Conservation (phyloP, 2,329 filamentous ascomycete genomes). For the Penicillium sp. region DNA sequence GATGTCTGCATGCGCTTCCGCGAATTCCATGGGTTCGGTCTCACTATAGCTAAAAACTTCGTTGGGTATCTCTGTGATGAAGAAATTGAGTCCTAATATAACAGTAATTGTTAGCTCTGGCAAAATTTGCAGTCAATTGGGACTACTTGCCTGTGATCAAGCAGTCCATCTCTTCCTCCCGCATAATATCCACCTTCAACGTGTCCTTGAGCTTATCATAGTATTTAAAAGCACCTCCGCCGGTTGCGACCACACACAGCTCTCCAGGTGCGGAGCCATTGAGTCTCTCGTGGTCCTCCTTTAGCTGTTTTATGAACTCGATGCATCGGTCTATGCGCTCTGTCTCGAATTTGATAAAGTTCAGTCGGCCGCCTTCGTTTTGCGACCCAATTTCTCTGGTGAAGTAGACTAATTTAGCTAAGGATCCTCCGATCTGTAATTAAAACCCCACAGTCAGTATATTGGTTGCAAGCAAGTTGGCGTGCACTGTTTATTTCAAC, state of each 20-base stretch:
- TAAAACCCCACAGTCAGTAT: neutral
- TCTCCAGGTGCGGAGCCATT: slow-evolving; percentile 68
- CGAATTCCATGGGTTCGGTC: slow-evolving; percentile 83
- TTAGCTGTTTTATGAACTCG: slow-evolving; percentile 81
- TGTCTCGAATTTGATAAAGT: slow-evolving; percentile 95
- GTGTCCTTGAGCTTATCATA: slow-evolving; percentile 85
- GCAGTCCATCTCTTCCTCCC: slow-evolving; percentile 98
- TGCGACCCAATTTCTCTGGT: slow-evolving; percentile 77
- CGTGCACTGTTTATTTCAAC: neutral
- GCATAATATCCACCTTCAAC: slow-evolving; percentile 78
- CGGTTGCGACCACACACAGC: slow-evolving; percentile 90
- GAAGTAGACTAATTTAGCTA: slow-evolving; percentile 97
- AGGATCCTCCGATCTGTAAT: slow-evolving; percentile 80
- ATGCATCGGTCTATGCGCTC: slow-evolving; percentile 91
- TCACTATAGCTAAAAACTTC: slow-evolving; percentile 98
- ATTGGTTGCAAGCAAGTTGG: neutral
- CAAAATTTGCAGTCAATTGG: neutral
- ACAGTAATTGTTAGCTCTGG: neutral
- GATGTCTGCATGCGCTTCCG: slow-evolving; percentile 70
- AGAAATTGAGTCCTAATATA: slow-evolving; percentile 82
- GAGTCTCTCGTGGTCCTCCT: slow-evolving; percentile 72
- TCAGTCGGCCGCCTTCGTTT: slow-evolving; percentile 81
- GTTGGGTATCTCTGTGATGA: slow-evolving; percentile 94
- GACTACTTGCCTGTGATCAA: slow-evolving; percentile 73
- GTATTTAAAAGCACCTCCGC: slow-evolving; percentile 93